Percentiles rank a stretch among this genome's conserved stretches.
These are phyloP conservation scores for Capillidium rhysosporum DNA, from an alignment of 371 early-diverging fungal species.

Conservation along the genomic window DNA sequence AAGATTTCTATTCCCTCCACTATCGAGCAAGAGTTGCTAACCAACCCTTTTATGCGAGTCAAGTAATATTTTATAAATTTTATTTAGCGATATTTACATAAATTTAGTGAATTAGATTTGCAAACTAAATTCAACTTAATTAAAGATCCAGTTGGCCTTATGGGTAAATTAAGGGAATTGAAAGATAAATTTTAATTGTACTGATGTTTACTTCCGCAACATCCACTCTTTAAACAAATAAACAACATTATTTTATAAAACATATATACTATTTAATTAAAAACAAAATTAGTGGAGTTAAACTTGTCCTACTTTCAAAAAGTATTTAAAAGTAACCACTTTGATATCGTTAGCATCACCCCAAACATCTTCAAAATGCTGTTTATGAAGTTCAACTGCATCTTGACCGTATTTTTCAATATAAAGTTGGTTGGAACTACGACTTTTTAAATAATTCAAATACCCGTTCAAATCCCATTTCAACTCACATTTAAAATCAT, in stretches of 20 bases:
- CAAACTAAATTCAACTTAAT: neutral
- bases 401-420: neutral
- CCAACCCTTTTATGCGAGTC: conserved; percentile 80
- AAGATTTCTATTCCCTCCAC: conserved; percentile 61
- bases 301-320: no score
- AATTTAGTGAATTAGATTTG: neutral
- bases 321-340: no score
- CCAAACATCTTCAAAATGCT: neutral
- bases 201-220: no score
- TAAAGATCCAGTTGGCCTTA: neutral
- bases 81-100: no score
- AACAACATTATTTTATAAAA: no score
- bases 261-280: no score
- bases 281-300: no score
- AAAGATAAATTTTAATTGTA: conserved; percentile 1
- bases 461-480: neutral
- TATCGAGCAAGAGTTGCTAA: conserved; percentile 60
- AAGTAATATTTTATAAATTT: conserved; percentile 12
- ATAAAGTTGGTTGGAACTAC: neutral
- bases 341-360: neutral
- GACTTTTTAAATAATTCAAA: neutral
- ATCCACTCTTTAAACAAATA: no score
- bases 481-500: neutral
- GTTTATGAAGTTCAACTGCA: neutral
- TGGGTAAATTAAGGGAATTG: neutral